Evolutionary conservation across 306 rosid genomes (phyloP).

Genomic region (Ochetophila trinervis): DNA sequence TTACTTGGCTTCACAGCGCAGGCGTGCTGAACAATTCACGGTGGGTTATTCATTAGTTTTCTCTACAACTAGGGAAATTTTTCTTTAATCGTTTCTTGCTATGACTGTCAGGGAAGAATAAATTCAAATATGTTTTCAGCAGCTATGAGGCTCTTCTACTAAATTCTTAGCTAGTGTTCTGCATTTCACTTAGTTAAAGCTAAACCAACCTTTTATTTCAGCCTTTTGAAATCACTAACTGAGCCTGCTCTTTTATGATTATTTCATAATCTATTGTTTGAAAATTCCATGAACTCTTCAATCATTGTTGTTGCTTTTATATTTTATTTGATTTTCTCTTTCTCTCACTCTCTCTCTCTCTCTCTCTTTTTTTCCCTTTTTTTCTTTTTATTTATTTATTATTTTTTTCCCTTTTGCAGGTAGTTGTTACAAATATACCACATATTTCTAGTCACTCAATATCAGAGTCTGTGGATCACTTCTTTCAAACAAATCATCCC

Average conservation of each 20-base stretch:
- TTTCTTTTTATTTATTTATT: no score
- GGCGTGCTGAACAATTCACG: constrained; percentile 84
- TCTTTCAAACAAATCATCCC: constrained; percentile 81
- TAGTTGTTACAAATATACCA: constrained; percentile 77
- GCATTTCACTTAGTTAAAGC: no score
- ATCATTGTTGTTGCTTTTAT: background rate
- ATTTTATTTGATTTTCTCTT: background rate
- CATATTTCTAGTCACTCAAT: constrained; percentile 54
- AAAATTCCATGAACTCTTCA: background rate
- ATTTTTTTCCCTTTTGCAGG: constrained; percentile 51
- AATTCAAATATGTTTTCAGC: background rate
- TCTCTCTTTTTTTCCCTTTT: no score
- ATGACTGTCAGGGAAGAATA: background rate
- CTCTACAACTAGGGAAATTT: background rate
- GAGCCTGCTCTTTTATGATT: no score
- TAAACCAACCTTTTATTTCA: no score
- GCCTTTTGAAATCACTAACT: no score
- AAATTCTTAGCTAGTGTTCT: no score
- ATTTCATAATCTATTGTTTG: background rate
- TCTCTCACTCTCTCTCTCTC: no score
- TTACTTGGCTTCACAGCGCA: constrained; percentile 73
- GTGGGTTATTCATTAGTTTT: constrained; percentile 42
- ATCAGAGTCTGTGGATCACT: constrained; percentile 64
- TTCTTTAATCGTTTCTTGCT: background rate
- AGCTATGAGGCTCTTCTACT: no score